Conservation (phyloP, 164 flowering plant species). For the Annona squamosa region DNA sequence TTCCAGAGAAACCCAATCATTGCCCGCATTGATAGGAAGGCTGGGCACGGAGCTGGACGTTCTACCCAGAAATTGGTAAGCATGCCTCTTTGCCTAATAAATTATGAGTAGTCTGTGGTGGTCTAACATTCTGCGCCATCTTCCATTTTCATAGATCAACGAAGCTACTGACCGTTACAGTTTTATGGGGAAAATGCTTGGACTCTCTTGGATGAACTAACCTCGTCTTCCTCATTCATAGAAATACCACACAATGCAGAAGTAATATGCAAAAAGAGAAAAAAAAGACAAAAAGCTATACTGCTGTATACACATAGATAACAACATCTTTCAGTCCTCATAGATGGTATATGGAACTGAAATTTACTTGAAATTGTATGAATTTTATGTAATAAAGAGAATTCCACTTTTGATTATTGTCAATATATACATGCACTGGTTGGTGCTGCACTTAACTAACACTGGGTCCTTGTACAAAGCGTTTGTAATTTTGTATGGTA, state of each 20-base stretch:
- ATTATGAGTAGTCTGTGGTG: not conserved
- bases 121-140: not conserved
- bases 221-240: not conserved
- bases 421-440: too few species aligned
- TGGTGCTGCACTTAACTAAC: too few species aligned
- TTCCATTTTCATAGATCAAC: conserved; percentile 47
- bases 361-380: not conserved
- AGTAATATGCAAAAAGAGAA: not conserved
- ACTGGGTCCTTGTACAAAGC: too few species aligned
- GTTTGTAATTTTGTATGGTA: too few species aligned
- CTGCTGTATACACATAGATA: not conserved
- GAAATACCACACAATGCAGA: not conserved
- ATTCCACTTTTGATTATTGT: too few species aligned
- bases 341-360: not conserved
- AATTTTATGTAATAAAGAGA: not conserved
- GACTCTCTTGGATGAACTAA: conserved; percentile 53
- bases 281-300: too few species aligned
- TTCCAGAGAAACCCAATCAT: conserved; percentile 88
- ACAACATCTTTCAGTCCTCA: not conserved
- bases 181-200: conserved; percentile 73
- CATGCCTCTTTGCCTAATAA: not conserved
- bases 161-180: conserved; percentile 73
- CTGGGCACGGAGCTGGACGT: conserved; percentile 97
- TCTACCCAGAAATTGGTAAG: conserved; percentile 88
- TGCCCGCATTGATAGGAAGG: conserved; percentile 81